A percentile compares a stretch with the other conserved stretches of the same genome.
Conservation (phyloP, 352 stramenopile genomes). For the Globisporangium splendens region DNA sequence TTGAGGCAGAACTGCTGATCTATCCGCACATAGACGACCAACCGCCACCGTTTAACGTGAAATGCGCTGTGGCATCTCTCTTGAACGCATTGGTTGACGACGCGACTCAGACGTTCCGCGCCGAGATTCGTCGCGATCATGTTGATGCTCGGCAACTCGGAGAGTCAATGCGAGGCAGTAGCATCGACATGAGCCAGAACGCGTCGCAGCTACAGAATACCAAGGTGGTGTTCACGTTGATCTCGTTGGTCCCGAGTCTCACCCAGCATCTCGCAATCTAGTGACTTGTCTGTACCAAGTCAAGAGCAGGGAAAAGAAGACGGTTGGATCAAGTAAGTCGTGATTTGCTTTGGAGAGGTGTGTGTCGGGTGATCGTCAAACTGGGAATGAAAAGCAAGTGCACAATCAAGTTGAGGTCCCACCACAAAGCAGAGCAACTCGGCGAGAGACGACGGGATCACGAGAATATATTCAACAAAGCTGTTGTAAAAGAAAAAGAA, state of each 20-base stretch:
- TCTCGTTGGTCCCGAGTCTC: conserved; percentile 4
- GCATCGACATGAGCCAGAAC: conserved; percentile 2
- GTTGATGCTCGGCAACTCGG: conserved; percentile 14
- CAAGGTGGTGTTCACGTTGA: conserved; percentile 1
- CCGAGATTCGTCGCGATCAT: conserved; percentile 22
- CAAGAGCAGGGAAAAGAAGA: not conserved
- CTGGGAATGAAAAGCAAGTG: no score
- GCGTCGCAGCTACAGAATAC: not conserved
- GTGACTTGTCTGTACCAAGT: no score
- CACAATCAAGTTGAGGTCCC: no score
- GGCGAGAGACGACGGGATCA: no score
- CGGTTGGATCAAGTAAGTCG: no score
- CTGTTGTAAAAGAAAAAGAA: no score
- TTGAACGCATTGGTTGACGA: conserved; percentile 37
- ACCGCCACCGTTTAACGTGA: conserved; percentile 16
- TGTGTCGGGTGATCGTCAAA: no score
- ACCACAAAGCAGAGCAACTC: no score
- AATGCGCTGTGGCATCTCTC: conserved; percentile 24
- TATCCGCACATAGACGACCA: conserved; percentile 6
- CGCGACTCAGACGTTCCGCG: conserved; percentile 31
- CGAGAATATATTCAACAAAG: no score
- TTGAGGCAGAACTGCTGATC: conserved; percentile 37
- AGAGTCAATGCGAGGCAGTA: conserved; percentile 1
- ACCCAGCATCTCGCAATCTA: conserved; percentile 3
- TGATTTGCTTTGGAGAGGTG: no score